Conservation (phyloP, 1,284 basidiomycete species). For the Moesziomyces sp. region DNA sequence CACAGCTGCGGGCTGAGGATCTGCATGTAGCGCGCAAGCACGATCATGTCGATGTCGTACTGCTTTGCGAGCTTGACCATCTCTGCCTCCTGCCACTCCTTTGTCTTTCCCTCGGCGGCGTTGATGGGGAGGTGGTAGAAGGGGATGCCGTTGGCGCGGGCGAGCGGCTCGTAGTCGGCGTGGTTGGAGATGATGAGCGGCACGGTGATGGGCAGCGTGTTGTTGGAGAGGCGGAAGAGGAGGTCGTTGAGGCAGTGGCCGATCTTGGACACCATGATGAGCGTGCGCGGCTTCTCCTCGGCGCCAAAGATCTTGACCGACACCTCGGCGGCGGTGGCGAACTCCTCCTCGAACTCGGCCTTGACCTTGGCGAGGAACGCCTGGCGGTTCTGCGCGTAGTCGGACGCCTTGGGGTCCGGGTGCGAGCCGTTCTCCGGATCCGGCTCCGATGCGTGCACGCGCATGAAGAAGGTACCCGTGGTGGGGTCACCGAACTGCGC, state of each 20-base stretch:
- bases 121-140: slow-evolving; percentile 66
- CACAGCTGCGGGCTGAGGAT: slow-evolving; percentile 61
- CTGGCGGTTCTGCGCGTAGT: slow-evolving; percentile 32
- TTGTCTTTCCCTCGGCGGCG: slow-evolving; percentile 58
- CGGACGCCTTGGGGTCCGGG: slow-evolving; percentile 26
- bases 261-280: slow-evolving; percentile 66
- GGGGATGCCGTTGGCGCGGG: slow-evolving; percentile 61
- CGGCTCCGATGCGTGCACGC: slow-evolving; percentile 59
- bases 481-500: slow-evolving; percentile 63
- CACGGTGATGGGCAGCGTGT: slow-evolving; percentile 56
- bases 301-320: slow-evolving; percentile 56
- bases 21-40: slow-evolving; percentile 65
- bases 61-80: slow-evolving; percentile 59
- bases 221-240: slow-evolving; percentile 58
- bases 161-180: slow-evolving; percentile 57
- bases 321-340: slow-evolving; percentile 44
- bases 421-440: slow-evolving; percentile 31
- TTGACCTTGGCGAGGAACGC: slow-evolving; percentile 43
- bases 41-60: slow-evolving; percentile 65
- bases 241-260: slow-evolving; percentile 66
- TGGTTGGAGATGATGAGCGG: slow-evolving; percentile 66
- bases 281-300: slow-evolving; percentile 57
- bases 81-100: slow-evolving; percentile 64
- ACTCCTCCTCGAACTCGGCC: slow-evolving; percentile 56
- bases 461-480: slow-evolving; percentile 66